Evolutionary conservation across 139 green algal species (phyloP).

Genomic region (Protoeuglena noctilucae): DNA sequence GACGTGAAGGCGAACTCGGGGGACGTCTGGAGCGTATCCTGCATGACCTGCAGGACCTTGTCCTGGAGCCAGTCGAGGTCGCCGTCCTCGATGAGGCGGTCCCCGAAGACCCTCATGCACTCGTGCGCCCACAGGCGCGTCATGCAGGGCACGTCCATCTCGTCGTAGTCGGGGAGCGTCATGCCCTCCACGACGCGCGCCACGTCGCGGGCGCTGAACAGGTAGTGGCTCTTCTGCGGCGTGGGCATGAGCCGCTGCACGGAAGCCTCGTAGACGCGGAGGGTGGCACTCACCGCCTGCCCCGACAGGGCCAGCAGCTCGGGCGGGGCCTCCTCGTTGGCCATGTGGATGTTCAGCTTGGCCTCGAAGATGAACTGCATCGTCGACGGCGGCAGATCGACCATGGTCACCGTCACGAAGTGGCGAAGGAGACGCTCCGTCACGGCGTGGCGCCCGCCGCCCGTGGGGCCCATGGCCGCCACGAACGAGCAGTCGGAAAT

Average conservation of each 20-base stretch:
- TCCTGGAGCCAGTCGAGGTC: slow-evolving; percentile 1
- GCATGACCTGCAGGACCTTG: not conserved
- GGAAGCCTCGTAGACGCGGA: slow-evolving; percentile 15
- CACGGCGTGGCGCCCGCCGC: slow-evolving; percentile 1
- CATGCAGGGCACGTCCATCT: slow-evolving; percentile 1
- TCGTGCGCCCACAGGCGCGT: slow-evolving; percentile 10
- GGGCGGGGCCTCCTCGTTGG: not conserved
- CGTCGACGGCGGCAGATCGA: not conserved
- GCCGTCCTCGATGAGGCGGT: slow-evolving; percentile 9
- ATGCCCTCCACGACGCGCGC: slow-evolving; percentile 17
- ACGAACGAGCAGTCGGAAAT: slow-evolving; percentile 1
- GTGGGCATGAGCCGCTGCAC: slow-evolving; percentile 18
- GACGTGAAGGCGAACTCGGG: not conserved
- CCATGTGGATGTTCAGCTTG: slow-evolving; percentile 3
- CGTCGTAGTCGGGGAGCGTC: not conserved
- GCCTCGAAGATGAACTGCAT: slow-evolving; percentile 1
- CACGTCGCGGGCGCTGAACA: slow-evolving; percentile 25
- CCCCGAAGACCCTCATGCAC: slow-evolving; percentile 11
- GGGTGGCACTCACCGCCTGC: slow-evolving; percentile 11
- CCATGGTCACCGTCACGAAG: slow-evolving; percentile 1
- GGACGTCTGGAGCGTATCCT: no score
- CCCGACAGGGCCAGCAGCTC: not conserved
- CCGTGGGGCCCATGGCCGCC: slow-evolving; percentile 6
- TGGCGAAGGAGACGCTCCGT: slow-evolving; percentile 2
- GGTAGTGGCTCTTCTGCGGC: slow-evolving; percentile 22